Conservation (phyloP, 305 asterid species). For the Fraxinus greggii region DNA sequence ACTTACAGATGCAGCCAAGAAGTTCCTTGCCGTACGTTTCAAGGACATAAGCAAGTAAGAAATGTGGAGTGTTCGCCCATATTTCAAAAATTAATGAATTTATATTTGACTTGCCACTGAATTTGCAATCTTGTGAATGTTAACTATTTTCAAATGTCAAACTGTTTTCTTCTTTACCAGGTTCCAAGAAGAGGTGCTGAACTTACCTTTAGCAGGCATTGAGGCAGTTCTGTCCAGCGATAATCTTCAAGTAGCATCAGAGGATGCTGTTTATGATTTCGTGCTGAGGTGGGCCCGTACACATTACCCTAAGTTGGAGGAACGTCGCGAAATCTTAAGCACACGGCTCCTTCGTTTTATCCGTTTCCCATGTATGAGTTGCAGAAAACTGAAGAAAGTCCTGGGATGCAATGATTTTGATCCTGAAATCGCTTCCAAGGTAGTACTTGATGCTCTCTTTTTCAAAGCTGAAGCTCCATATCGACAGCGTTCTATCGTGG, state of each 20-base stretch:
- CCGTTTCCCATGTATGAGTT: constrained; percentile 82
- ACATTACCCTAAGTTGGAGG: constrained; percentile 60
- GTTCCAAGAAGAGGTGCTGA: constrained; percentile 65
- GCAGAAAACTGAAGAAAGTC: constrained; percentile 73
- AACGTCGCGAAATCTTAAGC: constrained; percentile 58
- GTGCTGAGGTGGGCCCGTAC: constrained; percentile 70
- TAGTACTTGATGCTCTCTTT: constrained; percentile 73
- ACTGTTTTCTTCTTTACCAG: constrained; percentile 32
- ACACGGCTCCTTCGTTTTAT: constrained; percentile 53
- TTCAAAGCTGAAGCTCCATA: constrained; percentile 73
- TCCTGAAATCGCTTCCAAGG: constrained; percentile 52
- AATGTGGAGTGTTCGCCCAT: background rate
- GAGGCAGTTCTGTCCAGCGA: constrained; percentile 73
- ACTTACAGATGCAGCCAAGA: constrained; percentile 69
- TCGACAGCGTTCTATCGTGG: constrained; percentile 51
- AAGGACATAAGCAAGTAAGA: constrained; percentile 74
- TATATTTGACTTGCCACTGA: background rate
- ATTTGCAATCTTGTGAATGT: background rate
- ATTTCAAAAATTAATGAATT: background rate
- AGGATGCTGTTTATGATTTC: constrained; percentile 73
- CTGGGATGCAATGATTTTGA: constrained; percentile 62
- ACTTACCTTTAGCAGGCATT: constrained; percentile 68
- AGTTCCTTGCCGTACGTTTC: constrained; percentile 64
- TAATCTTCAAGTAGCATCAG: constrained; percentile 73
- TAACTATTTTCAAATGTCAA: background rate